Base-by-base conservation (phyloP, 2,329 filamentous ascomycete species). In the Diaporthe longicolla region DNA sequence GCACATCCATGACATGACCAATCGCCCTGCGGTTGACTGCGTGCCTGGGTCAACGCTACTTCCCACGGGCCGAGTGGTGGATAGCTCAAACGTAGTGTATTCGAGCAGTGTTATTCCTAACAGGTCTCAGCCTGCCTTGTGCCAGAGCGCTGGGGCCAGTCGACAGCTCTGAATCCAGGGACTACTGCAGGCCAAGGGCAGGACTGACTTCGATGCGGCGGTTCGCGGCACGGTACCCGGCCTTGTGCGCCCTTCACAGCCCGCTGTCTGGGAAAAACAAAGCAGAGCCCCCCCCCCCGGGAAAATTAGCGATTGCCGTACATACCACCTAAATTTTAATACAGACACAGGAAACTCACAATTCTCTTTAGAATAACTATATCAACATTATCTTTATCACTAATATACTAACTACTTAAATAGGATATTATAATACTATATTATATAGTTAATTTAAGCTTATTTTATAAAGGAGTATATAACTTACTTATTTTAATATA, bases 171-270 rank as follows among this genome's bases (percentile, higher is more conserved):
- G 21, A 21, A 37, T n/a, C 24, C 8, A 37, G 19, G 63, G 26
- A 52, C 63, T 52, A 66, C 45, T 66, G 48, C 63, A 68, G 63
- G 63, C 63, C 48, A 68, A 54, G 32, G 63, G 32, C 63, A 54
- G 26, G 45, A 54, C 45, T 68, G 48, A 40, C 21, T 40, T 68
- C 32, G 32, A 48, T 29, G 24, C 45, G 45, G 63, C 29, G 63
- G 45, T n/a, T 52, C 21, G 45, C 63, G 26, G 63, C 45, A 66
- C 11, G 29, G 45, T 37, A n/a, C 4, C 19, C 63, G 45, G 29
- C 45, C 37, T 32, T 26, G 63, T n/a, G 45, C 63, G 63, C 63
- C 63, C 45, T 66, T 66, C 45, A 52, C n/a, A n/a, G n/a, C n/a
- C n/a, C n/a, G n/a, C n/a, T n/a, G n/a, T n/a, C n/a, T n/a, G n/a